Evolutionary conservation across 176 grass and related monocot species (phyloP), one percentile per base, ranked within the genome.

Genomic region (Ampelocalamus luodianensis): DNA sequence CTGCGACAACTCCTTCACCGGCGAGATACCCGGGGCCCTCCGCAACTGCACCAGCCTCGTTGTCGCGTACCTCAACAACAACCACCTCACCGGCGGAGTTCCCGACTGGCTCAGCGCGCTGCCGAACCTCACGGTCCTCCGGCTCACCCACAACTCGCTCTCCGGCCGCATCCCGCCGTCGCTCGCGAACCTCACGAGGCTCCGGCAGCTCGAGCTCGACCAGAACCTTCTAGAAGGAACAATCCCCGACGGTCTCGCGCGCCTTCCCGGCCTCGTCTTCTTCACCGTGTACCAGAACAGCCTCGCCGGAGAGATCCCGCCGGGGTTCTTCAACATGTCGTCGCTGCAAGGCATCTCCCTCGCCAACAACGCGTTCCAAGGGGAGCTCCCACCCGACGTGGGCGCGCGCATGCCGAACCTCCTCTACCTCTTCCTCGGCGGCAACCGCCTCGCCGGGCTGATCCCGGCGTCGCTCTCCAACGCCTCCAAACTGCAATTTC

Each of bases 401-500:
- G 91, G 91, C 11, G 7, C n/a, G 4, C 43, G 4, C 51, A 37
- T n/a, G 61, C 63, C 80, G 12, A 88, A 86, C 11, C 85, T 93
- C 5, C 0, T 9, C 26, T 11, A 12, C 68, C 72, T 93, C 0
- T 71, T 23, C 74, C 54, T 93, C 5, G 76, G 85, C 51, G 88
- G 85, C 7, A 93, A 93, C 56, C 16, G 1, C 0, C 78, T 93
- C 22, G 12, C 60, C 0, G 91, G 91, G 0, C 23, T 68, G 1
- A 93, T 93, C 72, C 82, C 91, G 0, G 45, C 72, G 1, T 64
- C 79, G 29, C 91, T 93, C 12, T 55, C 81, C 22, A 84, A 85
- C 13, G 82, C 84, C 58, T 68, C 77, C 0, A 9, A 18, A 0
- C 5, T 93, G 65, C 0, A 20, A 10, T 0, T 8, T 0, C 72